phyloP scores from a whole-genome alignment of 768 basidiomycete genomes.

The Sarcomyxa edulis region DNA sequence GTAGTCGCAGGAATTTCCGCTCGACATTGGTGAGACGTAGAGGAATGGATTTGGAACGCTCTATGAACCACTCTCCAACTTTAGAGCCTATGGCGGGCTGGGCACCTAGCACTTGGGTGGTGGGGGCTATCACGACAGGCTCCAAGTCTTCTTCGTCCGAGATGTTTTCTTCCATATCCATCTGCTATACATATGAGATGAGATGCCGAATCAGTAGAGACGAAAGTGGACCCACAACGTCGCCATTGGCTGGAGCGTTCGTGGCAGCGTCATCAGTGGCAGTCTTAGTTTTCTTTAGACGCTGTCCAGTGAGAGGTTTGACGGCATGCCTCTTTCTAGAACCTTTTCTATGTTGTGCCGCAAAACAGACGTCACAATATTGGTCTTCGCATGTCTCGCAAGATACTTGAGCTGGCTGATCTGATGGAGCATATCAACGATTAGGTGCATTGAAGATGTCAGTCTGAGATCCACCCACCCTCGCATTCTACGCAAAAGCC shows the following conservation, averaged over 20 bases:
- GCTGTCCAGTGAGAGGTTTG: conserved; percentile 35
- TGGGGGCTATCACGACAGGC: not conserved
- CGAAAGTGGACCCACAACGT: conserved; percentile 23
- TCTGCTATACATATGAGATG: conserved; percentile 22
- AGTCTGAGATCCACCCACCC: conserved; percentile 39
- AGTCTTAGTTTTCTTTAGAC: conserved; percentile 23
- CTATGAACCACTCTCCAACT: conserved; percentile 84
- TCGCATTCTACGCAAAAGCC: conserved; percentile 85
- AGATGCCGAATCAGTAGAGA: not conserved
- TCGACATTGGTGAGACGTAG: conserved; percentile 69
- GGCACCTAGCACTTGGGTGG: conserved; percentile 36
- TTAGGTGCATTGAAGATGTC: conserved; percentile 1
- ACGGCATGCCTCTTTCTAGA: conserved; percentile 59
- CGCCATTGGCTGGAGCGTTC: conserved; percentile 15
- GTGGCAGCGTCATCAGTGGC: conserved; percentile 13
- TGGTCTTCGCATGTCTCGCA: conserved; percentile 70
- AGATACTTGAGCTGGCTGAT: conserved; percentile 74
- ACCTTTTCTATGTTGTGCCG: conserved; percentile 81
- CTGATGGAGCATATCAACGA: conserved; percentile 29
- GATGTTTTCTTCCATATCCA: conserved; percentile 39
- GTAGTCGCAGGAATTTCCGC: conserved; percentile 78
- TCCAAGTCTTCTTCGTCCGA: conserved; percentile 34
- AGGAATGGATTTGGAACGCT: conserved; percentile 77
- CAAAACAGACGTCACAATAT: conserved; percentile 85
- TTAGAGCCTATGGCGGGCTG: conserved; percentile 56